phyloP scores from a whole-genome alignment of 148 eudicot species.

The Pharnaceum exiguum region DNA sequence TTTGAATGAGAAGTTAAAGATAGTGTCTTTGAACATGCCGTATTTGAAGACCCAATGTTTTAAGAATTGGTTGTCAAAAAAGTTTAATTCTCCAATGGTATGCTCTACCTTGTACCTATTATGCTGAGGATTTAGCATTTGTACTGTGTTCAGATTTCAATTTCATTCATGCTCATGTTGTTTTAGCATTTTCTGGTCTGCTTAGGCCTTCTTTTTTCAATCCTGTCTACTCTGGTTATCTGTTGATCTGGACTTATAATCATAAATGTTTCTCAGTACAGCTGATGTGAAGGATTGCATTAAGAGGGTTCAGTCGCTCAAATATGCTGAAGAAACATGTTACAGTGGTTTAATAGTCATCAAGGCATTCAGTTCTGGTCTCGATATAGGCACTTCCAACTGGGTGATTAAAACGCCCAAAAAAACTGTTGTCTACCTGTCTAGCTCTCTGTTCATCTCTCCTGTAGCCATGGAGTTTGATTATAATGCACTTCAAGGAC shows the following conservation, averaged over 20 bases:
- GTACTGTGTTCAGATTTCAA: neutral
- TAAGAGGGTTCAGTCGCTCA: conserved; percentile 59
- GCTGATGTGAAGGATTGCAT: conserved; percentile 69
- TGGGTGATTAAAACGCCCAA: conserved; percentile 71
- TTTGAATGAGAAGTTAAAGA: no score
- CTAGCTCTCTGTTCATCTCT: conserved; percentile 51
- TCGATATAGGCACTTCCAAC: conserved; percentile 83
- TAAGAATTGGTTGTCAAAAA: no score
- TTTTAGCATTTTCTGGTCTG: neutral
- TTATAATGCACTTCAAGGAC: conserved; percentile 59
- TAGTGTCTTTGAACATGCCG: no score
- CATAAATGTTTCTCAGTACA: conserved; percentile 54
- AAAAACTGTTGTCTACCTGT: conserved; percentile 40
- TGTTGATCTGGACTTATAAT: conserved; percentile 15
- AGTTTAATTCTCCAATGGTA: no score
- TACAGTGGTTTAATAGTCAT: conserved; percentile 65
- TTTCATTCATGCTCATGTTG: neutral
- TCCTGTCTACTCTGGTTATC: neutral
- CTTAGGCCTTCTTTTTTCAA: neutral
- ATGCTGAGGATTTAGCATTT: neutral
- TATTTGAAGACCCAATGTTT: no score
- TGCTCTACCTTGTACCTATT: neutral
- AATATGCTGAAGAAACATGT: conserved; percentile 79
- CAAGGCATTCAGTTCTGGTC: conserved; percentile 80
- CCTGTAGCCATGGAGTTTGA: conserved; percentile 57